These are phyloP conservation scores for Prunus fruticosa DNA, from an alignment of 306 rosid genomes.

Conservation along the genomic window DNA sequence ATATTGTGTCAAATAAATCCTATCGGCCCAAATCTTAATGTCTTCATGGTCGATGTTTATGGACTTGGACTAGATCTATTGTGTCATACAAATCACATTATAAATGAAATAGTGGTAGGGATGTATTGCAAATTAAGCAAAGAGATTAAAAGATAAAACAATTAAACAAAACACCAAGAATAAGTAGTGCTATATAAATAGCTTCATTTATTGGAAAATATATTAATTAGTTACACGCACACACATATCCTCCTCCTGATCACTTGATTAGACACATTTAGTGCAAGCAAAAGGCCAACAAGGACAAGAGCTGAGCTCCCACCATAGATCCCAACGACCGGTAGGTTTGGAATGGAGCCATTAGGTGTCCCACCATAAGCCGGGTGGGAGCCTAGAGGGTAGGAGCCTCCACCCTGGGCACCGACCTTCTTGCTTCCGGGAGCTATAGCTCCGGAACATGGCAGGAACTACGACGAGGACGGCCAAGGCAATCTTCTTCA, in stretches of 20 bases:
- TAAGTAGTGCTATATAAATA: neutral
- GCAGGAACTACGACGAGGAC: conserved; percentile 8
- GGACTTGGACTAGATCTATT: too few relatives aligned
- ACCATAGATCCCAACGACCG: conserved; percentile 1
- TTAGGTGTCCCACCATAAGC: neutral
- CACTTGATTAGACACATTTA: neutral
- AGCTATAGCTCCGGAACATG: conserved; percentile 11
- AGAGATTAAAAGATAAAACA: too few relatives aligned
- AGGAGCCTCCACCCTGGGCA: conserved; percentile 1
- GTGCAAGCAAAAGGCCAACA: conserved; percentile 14
- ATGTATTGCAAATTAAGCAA: too few relatives aligned
- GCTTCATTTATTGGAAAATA: neutral
- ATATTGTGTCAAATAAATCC: too few relatives aligned
- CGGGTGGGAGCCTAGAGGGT: neutral
- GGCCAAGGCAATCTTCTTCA: conserved; percentile 17
- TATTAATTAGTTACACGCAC: neutral
- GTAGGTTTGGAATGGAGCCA: neutral
- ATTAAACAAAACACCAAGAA: too few relatives aligned
- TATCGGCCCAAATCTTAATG: too few relatives aligned
- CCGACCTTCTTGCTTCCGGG: neutral
- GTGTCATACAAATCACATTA: too few relatives aligned
- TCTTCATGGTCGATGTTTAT: too few relatives aligned
- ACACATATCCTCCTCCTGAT: neutral
- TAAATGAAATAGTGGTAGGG: too few relatives aligned
- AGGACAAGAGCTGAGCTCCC: conserved; percentile 16